These are phyloP conservation scores for Ogataea trehaloabstinens DNA, from an alignment of 805 yeast species.

Conservation along the genomic window DNA sequence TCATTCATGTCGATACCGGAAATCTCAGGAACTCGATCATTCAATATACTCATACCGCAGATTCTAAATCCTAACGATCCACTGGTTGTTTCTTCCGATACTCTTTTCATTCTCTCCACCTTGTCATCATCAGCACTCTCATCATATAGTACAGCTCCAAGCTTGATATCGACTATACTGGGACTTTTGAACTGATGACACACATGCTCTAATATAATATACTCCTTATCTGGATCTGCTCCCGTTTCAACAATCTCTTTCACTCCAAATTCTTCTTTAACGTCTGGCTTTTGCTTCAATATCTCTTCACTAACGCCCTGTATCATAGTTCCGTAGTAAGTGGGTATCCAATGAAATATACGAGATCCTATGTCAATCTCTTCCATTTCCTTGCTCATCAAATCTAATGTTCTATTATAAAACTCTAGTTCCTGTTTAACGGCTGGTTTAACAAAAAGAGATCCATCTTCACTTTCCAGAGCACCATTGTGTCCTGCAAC, in stretches of 20 bases:
- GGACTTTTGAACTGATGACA: constrained; percentile 63
- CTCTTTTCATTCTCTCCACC: constrained; percentile 54
- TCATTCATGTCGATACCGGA: constrained; percentile 13
- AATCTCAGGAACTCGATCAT: constrained; percentile 11
- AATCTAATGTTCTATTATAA: constrained; percentile 43
- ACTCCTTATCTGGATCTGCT: constrained; percentile 28
- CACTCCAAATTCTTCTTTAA: constrained; percentile 4
- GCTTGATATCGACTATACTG: constrained; percentile 75
- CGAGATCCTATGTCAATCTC: constrained; percentile 33
- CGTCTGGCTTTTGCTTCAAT: constrained; percentile 16
- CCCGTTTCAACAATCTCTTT: background rate
- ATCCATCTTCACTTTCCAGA: constrained; percentile 58
- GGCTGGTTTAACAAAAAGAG: constrained; percentile 72
- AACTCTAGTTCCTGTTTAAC: constrained; percentile 68
- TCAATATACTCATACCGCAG: constrained; percentile 76
- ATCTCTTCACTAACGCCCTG: constrained; percentile 40
- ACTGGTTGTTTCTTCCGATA: constrained; percentile 72
- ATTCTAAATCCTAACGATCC: constrained; percentile 74
- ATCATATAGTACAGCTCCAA: constrained; percentile 75
- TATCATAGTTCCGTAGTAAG: constrained; percentile 57
- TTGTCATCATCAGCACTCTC: constrained; percentile 58
- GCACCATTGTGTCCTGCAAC: constrained; percentile 95
- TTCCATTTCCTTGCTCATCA: constrained; percentile 6
- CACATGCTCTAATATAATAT: constrained; percentile 70
- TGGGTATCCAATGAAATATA: constrained; percentile 60